Conservation (phyloP, 192 early-diverging fungal genomes). For the Coemansia sp. region DNA sequence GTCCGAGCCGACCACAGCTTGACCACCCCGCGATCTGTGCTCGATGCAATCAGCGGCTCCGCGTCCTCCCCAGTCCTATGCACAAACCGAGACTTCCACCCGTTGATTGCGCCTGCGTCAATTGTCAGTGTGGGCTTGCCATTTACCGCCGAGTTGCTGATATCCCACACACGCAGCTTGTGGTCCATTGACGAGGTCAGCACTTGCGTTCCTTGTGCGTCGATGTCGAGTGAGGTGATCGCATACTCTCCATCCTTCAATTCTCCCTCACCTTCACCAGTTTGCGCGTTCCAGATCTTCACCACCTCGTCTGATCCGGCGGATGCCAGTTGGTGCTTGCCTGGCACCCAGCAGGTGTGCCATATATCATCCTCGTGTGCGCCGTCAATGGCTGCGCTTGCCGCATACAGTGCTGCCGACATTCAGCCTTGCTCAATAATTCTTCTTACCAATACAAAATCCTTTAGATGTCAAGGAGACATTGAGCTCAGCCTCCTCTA, state of each 20-base stretch:
- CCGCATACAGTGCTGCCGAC: conserved; percentile 39
- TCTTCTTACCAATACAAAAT: no score
- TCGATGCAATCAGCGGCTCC: conserved; percentile 27
- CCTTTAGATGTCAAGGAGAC: no score
- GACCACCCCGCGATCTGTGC: conserved; percentile 38
- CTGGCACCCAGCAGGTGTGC: conserved; percentile 43
- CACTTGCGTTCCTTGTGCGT: conserved; percentile 32
- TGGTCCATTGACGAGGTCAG: conserved; percentile 55
- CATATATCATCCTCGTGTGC: conserved; percentile 54
- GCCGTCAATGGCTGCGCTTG: conserved; percentile 31
- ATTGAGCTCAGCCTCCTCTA: no score
- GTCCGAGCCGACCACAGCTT: conserved; percentile 38
- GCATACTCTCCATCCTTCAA: conserved; percentile 42
- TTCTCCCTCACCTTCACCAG: conserved; percentile 24
- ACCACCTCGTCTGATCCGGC: conserved; percentile 44
- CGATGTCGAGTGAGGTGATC: conserved; percentile 45
- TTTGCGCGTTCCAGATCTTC: conserved; percentile 46
- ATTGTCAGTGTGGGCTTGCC: conserved; percentile 22
- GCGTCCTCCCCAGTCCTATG: conserved; percentile 2
- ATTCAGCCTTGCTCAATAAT: conserved; percentile 6
- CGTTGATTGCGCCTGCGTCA: conserved; percentile 36
- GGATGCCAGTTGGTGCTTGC: conserved; percentile 36
- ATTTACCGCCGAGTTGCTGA: not conserved
- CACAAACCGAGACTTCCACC: conserved; percentile 49
- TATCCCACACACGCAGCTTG: conserved; percentile 45